Evolutionary conservation across 345 rosid species (phyloP), one percentile per base, ranked within the genome.

Genomic region (Linum trigynum): DNA sequence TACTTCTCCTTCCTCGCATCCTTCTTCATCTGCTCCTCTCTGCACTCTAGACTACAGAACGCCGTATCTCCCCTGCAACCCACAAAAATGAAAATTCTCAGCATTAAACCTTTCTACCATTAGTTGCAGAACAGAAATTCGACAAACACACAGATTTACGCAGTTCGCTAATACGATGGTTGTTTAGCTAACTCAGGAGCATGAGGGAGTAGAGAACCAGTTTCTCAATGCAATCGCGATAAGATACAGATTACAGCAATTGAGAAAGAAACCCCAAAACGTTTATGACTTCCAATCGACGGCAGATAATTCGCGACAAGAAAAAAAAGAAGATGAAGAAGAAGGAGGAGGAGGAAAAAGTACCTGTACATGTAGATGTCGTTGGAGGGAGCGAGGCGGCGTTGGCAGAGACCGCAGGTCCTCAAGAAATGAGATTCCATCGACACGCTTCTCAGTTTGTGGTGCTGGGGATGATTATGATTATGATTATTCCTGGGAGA

Each of bases 291-390:
- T 23, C 32, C 32, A 23, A 23, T 23, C 32, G 32, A 23, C 32
- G 32, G 32, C 32, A 23, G 32, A 57, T 1, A 42, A 23, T 3
- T 56, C 1, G 43, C 5, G 3, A 36, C 35, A 55, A 55, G 43
- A 39, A 63, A 43, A 55, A 3, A 55, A 7, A 3, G 2, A 5
- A 41, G 8, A 7, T 0, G 41, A 4, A 32, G 6, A 50, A 53
- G 11, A 14, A 15, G 32, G 40, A 12, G n/a, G 62, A 15, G 32
- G 32, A 10, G 2, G 38, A 61, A 11, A 3, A 38, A 63, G 16
- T 77, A 91, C 97, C 89, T 86, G 65, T 91, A 91, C 95, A 91
- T 91, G 74, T 86, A 91, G 61, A 91, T 85, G 68, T 91, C 97
- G 42, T 82, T 85, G n/a, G 81, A 80, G 15, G 86, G 82, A 75